Base-by-base conservation (phyloP, 164 flowering plant genomes). In the Stephania japonica region DNA sequence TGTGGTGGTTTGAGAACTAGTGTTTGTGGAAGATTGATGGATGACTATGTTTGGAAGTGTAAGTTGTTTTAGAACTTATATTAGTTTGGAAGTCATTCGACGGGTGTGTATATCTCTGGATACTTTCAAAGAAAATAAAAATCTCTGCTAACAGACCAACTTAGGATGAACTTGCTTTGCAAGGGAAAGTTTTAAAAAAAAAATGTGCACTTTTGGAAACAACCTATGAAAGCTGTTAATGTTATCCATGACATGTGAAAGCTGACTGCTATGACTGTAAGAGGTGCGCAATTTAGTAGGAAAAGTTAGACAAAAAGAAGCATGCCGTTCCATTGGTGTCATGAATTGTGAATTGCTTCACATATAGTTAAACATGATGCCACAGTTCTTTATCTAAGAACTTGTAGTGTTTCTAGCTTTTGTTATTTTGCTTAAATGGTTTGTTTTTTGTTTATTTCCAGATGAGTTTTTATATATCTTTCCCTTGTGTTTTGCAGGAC, bases 401-500 rank as follows among this genome's bases (percentile, higher is more conserved):
- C 9, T 63, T 21, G 6, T 63, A 2, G 25, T 63, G 11, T 23
- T 23, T 32, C 25, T 24, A 27, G 38, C 66, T 23, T 4, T 21
- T 2, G 13, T 27, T 6, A 63, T 21, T 63, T 63, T 21, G 66
- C 9, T 63, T 23, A 63, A 63, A 21, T 63, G 13, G 66, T 63
- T 5, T 6, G 9, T n/a, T 23, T 32, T 10, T 24, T 32, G 32
- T n/a, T 50, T 53, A 42, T 4, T 61, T 72, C 21, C 19, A 18
- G 63, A 7, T 56, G 63, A 56, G 18, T 56, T 56, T 56, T 6
- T 6, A 16, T 56, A 4, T 5, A 56, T 56, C 21, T 24, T 72
- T 47, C 38, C 65, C 72, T 42, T n/a, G 16, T 69, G 70, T 61
- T 70, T 24, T 76, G 67, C 84, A 90, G 94, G 94, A 86, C 64